These are phyloP conservation scores for Microthlaspi erraticum DNA, from an alignment of 345 rosid genomes.

Conservation along the genomic window DNA sequence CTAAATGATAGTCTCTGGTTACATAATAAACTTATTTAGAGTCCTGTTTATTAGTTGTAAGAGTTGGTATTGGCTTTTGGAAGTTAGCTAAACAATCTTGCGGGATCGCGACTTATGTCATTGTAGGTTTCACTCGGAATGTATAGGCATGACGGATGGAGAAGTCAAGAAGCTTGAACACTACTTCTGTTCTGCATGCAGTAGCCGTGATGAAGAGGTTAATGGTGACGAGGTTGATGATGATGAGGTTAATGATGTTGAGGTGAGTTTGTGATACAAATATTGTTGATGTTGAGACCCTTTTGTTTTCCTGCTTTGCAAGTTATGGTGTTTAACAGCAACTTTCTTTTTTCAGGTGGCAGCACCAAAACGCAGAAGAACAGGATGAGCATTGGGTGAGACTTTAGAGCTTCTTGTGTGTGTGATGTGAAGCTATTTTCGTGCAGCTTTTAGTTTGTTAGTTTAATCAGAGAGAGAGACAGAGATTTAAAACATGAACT, in stretches of 20 bases:
- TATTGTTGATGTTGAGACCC: background rate
- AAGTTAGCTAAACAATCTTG: no score
- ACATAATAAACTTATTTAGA: background rate
- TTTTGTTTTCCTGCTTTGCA: background rate
- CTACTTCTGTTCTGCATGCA: slow-evolving; percentile 78
- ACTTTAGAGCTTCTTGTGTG: background rate
- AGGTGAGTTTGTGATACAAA: slow-evolving; percentile 49
- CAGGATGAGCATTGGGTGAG: no score
- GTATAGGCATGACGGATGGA: slow-evolving; percentile 83
- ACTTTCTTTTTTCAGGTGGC: slow-evolving; percentile 37
- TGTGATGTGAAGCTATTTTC: slow-evolving; percentile 28
- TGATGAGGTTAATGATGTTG: no score
- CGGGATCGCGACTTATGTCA: slow-evolving; percentile 9
- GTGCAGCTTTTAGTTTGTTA: slow-evolving; percentile 18
- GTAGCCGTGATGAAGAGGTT: no score
- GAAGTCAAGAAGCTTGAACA: slow-evolving; percentile 80
- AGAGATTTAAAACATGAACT: slow-evolving; percentile 6
- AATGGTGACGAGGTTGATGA: no score
- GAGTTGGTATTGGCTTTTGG: slow-evolving; percentile 1
- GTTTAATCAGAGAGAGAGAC: background rate
- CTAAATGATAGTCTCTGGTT: background rate
- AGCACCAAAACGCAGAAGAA: slow-evolving; percentile 35
- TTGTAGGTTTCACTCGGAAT: slow-evolving; percentile 88
- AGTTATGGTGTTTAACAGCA: background rate
- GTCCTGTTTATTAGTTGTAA: slow-evolving; percentile 2